Evolutionary conservation across 2,329 filamentous ascomycete species (phyloP), one percentile per base, ranked within the genome.

Genomic region (Colletotrichum sp.): DNA sequence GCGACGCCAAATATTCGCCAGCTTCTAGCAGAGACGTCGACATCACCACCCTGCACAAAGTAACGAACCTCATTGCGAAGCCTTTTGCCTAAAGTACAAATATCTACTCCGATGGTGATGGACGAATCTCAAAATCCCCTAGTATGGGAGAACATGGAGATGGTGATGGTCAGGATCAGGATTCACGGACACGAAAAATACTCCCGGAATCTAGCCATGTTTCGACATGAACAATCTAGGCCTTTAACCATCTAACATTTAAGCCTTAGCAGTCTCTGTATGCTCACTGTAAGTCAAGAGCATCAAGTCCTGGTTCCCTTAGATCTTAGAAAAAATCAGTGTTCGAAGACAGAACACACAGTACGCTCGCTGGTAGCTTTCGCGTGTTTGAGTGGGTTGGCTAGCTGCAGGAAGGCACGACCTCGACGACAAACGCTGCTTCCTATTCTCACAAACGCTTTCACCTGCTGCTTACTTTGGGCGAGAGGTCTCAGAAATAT

Each of bases 401-500:
- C 38, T n/a, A n/a, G 2, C 18, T 48, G 38, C 38, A 48, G 38
- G 38, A 48, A 48, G 18, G 38, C 38, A 18, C 9, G 18, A 48
- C 38, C 18, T n/a, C 1, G 38, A 3, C 38, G 5, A 12, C 18
- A 48, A 48, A 48, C 38, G 38, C 38, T 48, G 18, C 38, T 48
- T n/a, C 38, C 0, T 48, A 10, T 7, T 12, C 0, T 5, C n/a
- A n/a, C 38, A 48, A 18, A 43, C 5, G 18, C 18, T 48, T 43
- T 43, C 38, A 43, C 38, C 18, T n/a, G 16, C 38, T n/a, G 8
- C 38, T 8, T 43, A 10, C 38, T 43, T n/a, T n/a, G 18, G 38
- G 5, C 0, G 0, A 43, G 38, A 43, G 18, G 18, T 21, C 38
- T n/a, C 18, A 2, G 4, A 18, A 18, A 6, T 7, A 1, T n/a